These are phyloP conservation scores for Graphilbum fragrans DNA, from an alignment of 2,329 filamentous ascomycete genomes.

Conservation along the genomic window DNA sequence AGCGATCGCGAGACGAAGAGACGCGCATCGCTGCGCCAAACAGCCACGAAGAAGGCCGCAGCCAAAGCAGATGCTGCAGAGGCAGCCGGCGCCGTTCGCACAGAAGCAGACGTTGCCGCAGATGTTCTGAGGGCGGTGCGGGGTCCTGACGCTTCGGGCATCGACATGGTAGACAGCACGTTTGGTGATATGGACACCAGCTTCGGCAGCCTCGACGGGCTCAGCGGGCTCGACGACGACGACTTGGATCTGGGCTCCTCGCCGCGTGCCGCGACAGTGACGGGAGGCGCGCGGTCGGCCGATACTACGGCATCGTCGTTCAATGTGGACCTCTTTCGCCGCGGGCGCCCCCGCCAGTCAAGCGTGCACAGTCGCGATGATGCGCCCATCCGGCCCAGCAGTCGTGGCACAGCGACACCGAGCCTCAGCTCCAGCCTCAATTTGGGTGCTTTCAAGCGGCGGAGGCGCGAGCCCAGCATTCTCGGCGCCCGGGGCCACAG, in stretches of 20 bases:
- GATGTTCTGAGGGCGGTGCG: no score
- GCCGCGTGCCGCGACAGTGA: neutral
- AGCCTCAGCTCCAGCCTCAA: constrained; percentile 39
- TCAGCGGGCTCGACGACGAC: constrained; percentile 16
- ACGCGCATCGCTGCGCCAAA: constrained; percentile 9
- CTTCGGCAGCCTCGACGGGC: constrained; percentile 21
- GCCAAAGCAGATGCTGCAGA: constrained; percentile 1
- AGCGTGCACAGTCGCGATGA: constrained; percentile 39
- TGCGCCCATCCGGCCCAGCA: constrained; percentile 39
- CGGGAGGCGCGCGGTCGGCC: constrained; percentile 17
- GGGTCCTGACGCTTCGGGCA: constrained; percentile 28
- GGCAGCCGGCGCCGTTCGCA: constrained; percentile 9
- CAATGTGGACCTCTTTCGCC: constrained; percentile 33
- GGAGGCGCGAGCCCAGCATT: constrained; percentile 49
- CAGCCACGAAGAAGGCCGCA: constrained; percentile 6
- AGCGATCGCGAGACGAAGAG: constrained; percentile 21
- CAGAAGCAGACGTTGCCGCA: constrained; percentile 21
- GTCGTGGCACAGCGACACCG: constrained; percentile 33
- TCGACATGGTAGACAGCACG: constrained; percentile 31
- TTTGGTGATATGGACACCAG: constrained; percentile 28
- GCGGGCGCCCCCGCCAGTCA: constrained; percentile 31
- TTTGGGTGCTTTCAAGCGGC: constrained; percentile 44
- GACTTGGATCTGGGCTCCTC: constrained; percentile 10
- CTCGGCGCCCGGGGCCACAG: constrained; percentile 32
- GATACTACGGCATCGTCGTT: constrained; percentile 29